Evolutionary conservation across 306 rosid genomes (phyloP).

Genomic region (Prunus kanzakura): DNA sequence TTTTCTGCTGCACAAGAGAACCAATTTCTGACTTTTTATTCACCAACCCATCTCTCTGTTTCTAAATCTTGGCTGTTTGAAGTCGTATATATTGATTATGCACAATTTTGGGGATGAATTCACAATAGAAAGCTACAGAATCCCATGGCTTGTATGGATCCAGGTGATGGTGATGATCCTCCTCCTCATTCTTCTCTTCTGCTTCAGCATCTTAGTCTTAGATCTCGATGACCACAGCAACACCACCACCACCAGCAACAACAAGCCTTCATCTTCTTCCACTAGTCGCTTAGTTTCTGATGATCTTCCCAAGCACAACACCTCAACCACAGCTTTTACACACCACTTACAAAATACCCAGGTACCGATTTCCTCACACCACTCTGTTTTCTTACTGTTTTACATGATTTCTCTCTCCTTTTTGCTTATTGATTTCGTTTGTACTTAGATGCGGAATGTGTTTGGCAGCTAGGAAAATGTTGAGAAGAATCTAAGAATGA

Average conservation of each 20-base stretch:
- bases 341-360: constrained; percentile 34
- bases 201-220: constrained; percentile 37
- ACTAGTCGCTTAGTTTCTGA: constrained; percentile 25
- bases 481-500: neutral
- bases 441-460: too few species aligned
- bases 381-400: neutral
- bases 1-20: neutral
- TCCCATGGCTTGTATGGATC: constrained; percentile 86
- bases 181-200: constrained; percentile 48
- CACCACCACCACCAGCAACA: neutral
- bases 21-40: neutral
- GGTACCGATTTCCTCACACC: constrained; percentile 31
- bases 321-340: constrained; percentile 18
- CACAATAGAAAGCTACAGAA: constrained; percentile 26
- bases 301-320: constrained; percentile 15
- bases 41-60: neutral
- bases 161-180: constrained; percentile 62
- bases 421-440: neutral
- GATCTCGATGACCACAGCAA: constrained; percentile 31
- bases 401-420: neutral
- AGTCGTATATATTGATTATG: constrained; percentile 28
- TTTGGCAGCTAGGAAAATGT: constrained; percentile 6
- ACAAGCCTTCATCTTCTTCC: constrained; percentile 36
- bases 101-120: constrained; percentile 62
- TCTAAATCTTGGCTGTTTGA: neutral